These are phyloP conservation scores for Diaporthe vaccinii DNA, from an alignment of 2,329 filamentous ascomycete species.

Conservation along the genomic window DNA sequence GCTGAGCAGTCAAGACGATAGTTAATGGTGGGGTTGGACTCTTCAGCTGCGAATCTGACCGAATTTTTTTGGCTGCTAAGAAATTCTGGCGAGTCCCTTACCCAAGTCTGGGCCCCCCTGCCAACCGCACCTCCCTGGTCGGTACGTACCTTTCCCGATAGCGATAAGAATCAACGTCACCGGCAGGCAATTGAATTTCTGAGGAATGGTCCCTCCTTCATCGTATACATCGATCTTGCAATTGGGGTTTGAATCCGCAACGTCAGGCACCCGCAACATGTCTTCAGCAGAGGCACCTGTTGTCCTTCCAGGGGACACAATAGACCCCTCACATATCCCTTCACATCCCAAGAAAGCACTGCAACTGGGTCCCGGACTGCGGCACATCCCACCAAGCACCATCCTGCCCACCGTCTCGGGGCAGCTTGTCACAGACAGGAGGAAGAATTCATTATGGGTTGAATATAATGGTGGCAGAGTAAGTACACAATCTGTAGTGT, in stretches of 20 bases:
- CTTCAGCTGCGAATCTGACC: constrained; percentile 33
- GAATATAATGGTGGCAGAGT: constrained; percentile 80
- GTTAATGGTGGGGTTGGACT: constrained; percentile 29
- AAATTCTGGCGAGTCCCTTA: constrained; percentile 37
- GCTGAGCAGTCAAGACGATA: not conserved
- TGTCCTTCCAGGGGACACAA: constrained; percentile 85
- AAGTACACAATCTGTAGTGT: constrained; percentile 48
- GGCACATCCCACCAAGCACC: constrained; percentile 82
- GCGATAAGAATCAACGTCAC: constrained; percentile 29
- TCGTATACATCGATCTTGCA: constrained; percentile 3
- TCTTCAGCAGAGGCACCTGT: constrained; percentile 62
- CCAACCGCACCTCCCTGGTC: not conserved
- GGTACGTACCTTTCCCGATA: constrained; percentile 22
- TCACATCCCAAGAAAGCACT: constrained; percentile 77
- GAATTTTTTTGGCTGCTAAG: constrained; percentile 42
- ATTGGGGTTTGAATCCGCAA: not conserved
- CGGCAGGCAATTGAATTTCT: constrained; percentile 36
- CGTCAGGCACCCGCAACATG: constrained; percentile 60
- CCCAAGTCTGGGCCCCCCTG: constrained; percentile 30
- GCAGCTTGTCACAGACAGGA: constrained; percentile 74
- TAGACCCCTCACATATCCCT: constrained; percentile 77
- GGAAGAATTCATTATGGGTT: constrained; percentile 84
- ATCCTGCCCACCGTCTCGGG: constrained; percentile 78
- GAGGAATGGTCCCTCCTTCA: not conserved
- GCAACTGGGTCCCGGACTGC: constrained; percentile 86